phyloP scores from a whole-genome alignment of 805 yeast species.

The Wickerhamomyces chambardii region DNA sequence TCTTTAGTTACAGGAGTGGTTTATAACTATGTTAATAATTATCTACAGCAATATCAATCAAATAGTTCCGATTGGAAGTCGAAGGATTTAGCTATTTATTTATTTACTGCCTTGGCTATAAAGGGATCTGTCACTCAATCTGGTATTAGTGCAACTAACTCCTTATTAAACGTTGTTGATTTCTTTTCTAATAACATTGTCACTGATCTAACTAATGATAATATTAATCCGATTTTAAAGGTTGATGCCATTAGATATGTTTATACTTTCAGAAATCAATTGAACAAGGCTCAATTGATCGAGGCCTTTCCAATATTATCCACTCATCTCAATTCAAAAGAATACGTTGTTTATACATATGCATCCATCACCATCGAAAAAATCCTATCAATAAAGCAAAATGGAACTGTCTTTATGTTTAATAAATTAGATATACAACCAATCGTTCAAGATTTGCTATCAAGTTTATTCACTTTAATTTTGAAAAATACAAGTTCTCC shows the following conservation, averaged over 20 bases:
- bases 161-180: conserved; percentile 75
- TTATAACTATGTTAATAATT: conserved; percentile 60
- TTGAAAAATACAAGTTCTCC: conserved; percentile 56
- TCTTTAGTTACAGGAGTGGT: conserved; percentile 66
- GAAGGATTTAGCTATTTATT: conserved; percentile 79
- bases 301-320: conserved; percentile 76
- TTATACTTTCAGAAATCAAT: conserved; percentile 84
- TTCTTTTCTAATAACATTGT: conserved; percentile 81
- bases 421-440: conserved; percentile 64
- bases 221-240: conserved; percentile 66
- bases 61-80: conserved; percentile 61
- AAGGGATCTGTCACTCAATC: conserved; percentile 81
- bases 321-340: conserved; percentile 52
- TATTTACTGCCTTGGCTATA: conserved; percentile 85
- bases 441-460: conserved; percentile 50
- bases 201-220: conserved; percentile 57
- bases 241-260: conserved; percentile 93
- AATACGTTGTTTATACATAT: conserved; percentile 85
- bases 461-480: conserved; percentile 59
- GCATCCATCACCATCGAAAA: conserved; percentile 91
- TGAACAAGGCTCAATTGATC: conserved; percentile 74
- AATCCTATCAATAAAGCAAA: conserved; percentile 69
- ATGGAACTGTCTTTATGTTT: conserved; percentile 53
- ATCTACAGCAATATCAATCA: conserved; percentile 41
- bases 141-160: conserved; percentile 83